Evolutionary conservation across 1,284 basidiomycete species (phyloP).

Genomic region (Malassezia furfur): DNA sequence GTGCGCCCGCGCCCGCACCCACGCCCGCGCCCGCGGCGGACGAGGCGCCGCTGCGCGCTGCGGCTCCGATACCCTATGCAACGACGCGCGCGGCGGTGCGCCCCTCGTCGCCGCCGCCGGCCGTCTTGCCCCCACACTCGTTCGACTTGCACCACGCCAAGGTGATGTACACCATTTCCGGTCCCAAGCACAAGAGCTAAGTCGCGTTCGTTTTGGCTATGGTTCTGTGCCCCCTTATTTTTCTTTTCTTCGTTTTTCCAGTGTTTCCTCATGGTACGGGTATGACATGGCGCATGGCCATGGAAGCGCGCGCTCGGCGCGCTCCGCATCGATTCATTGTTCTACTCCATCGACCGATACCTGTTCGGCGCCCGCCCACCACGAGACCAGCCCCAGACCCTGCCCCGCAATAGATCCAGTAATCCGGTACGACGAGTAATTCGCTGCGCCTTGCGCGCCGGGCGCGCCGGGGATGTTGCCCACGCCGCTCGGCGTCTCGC

Average conservation of each 20-base stretch:
- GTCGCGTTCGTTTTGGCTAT: background rate
- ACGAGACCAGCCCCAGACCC: conserved; percentile 62
- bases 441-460: conserved; percentile 57
- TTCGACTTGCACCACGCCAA: background rate
- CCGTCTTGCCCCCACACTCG: background rate
- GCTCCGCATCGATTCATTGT: background rate
- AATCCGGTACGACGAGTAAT: background rate
- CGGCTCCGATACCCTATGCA: conserved; percentile 3
- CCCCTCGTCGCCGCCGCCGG: too few relatives aligned
- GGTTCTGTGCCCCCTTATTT: background rate
- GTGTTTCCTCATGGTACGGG: background rate
- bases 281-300: background rate
- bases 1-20: too few relatives aligned
- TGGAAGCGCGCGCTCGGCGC: background rate
- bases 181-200: background rate
- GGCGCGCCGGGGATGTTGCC: conserved; percentile 55
- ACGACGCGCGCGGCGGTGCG: background rate
- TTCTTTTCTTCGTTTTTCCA: too few relatives aligned
- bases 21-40: background rate
- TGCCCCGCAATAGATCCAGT: conserved; percentile 82
- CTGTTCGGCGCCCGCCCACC: conserved; percentile 53
- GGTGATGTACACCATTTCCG: conserved; percentile 11
- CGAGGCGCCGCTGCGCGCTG: background rate
- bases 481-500: conserved; percentile 25
- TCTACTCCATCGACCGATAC: conserved; percentile 19